Conservation (phyloP, 2,329 filamentous ascomycete genomes). For the Colletotrichum karsti region DNA sequence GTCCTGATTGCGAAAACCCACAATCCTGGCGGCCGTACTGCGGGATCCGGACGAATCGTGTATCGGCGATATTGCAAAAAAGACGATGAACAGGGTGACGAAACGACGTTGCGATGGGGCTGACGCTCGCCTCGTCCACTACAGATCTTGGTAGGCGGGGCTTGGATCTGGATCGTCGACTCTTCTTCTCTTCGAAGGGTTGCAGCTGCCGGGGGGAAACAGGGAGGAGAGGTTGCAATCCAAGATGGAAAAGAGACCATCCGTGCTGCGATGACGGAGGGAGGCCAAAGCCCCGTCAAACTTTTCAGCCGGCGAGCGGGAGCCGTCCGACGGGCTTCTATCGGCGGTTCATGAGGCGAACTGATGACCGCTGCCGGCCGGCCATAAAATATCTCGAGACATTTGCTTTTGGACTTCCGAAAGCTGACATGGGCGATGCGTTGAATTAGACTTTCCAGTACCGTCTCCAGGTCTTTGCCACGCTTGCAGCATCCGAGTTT, state of each 20-base stretch:
- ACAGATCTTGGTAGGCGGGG: slow-evolving; percentile 28
- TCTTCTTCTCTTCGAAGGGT: not conserved
- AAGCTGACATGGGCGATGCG: not conserved
- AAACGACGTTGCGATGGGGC: slow-evolving; percentile 17
- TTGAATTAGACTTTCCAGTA: slow-evolving; percentile 8
- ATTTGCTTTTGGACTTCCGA: not conserved
- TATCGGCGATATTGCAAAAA: slow-evolving; percentile 19
- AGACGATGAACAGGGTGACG: slow-evolving; percentile 17
- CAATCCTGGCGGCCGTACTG: not conserved
- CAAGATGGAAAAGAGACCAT: slow-evolving; percentile 3
- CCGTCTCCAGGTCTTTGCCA: not conserved
- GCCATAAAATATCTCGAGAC: not conserved
- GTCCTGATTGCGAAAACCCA: slow-evolving; percentile 15
- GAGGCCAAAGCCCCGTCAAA: not conserved
- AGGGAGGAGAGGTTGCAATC: not conserved
- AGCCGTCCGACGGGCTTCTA: not conserved
- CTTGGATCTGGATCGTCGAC: slow-evolving; percentile 23
- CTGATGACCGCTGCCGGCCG: not conserved
- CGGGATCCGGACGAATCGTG: not conserved
- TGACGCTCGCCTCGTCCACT: slow-evolving; percentile 10
- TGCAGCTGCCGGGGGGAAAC: not conserved
- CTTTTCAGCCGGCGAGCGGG: not conserved
- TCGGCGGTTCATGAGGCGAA: not conserved
- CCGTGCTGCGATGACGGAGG: slow-evolving; percentile 10
- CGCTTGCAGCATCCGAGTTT: not conserved